phyloP scores from a whole-genome alignment of 2,329 filamentous ascomycete genomes.

The Nannizziopsis arthrosporioides region DNA sequence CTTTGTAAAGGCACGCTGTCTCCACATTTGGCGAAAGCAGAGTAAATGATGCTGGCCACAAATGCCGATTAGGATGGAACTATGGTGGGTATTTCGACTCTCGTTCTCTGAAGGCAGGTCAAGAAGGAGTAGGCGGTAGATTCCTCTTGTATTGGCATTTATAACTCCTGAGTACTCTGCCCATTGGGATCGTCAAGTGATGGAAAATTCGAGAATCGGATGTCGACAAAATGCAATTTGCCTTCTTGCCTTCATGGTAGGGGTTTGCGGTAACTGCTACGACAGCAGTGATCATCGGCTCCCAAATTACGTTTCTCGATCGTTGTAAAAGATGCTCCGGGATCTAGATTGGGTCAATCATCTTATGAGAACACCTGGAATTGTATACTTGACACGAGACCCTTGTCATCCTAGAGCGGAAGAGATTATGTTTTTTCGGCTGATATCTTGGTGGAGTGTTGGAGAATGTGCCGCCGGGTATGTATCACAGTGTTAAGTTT shows the following conservation, averaged over 20 bases:
- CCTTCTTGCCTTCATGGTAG: neutral
- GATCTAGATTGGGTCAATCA: slow-evolving; percentile 1
- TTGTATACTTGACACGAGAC: neutral
- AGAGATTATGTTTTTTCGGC: neutral
- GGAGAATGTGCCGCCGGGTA: neutral
- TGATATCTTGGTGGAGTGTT: neutral
- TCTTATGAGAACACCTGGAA: neutral
- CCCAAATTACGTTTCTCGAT: slow-evolving; percentile 1
- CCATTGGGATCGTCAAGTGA: neutral
- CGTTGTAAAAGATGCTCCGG: slow-evolving; percentile 6
- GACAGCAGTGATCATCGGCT: neutral
- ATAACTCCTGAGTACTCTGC: too few species aligned
- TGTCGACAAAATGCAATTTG: neutral
- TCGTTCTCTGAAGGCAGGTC: too few species aligned
- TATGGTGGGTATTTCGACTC: too few species aligned
- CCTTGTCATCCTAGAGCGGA: neutral
- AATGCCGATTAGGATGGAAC: too few species aligned
- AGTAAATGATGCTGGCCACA: too few species aligned
- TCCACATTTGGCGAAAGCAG: too few species aligned
- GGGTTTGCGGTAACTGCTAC: neutral
- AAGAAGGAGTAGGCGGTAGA: too few species aligned
- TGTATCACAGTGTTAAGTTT: slow-evolving; percentile 6
- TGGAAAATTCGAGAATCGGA: too few species aligned
- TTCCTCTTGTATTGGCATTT: too few species aligned
- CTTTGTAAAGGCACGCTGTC: too few species aligned